A percentile compares a stretch with the other conserved stretches of the same genome.
phyloP scores from a whole-genome alignment of 768 basidiomycete species.

The Agaricus subrufescens region DNA sequence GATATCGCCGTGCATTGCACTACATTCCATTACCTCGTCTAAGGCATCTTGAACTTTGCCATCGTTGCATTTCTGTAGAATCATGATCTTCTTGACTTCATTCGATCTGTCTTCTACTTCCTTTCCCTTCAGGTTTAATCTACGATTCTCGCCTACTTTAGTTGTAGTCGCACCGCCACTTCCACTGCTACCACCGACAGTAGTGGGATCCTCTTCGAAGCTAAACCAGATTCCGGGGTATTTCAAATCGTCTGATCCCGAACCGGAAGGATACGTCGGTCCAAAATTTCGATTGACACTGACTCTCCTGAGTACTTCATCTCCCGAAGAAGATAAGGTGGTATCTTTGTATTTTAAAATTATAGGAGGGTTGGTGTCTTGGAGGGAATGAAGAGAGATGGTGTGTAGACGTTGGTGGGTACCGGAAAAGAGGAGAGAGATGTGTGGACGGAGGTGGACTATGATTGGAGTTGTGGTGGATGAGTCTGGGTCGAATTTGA shows the following conservation, averaged over 20 bases:
- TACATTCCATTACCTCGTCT: conserved; percentile 63
- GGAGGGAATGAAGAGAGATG: conserved; percentile 66
- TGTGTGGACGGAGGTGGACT: conserved; percentile 73
- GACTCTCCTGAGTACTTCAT: conserved; percentile 51
- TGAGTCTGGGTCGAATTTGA: conserved; percentile 76
- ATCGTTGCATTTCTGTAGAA: conserved; percentile 63
- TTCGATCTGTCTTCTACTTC: conserved; percentile 61
- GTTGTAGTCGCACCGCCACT: not conserved
- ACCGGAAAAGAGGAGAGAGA: conserved; percentile 83
- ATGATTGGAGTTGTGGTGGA: conserved; percentile 70
- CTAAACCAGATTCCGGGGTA: conserved; percentile 85
- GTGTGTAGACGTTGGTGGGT: conserved; percentile 76
- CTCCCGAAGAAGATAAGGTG: conserved; percentile 55
- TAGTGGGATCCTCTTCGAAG: conserved; percentile 62
- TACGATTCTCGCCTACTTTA: conserved; percentile 24
- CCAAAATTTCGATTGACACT: conserved; percentile 73
- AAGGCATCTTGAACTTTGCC: conserved; percentile 60
- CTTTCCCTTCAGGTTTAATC: conserved; percentile 34
- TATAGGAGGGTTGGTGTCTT: conserved; percentile 62
- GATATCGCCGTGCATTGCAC: conserved; percentile 70
- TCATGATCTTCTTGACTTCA: conserved; percentile 71
- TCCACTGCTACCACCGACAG: conserved; percentile 19
- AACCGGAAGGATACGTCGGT: conserved; percentile 64
- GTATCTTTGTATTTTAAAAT: conserved; percentile 64
- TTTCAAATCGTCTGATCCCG: conserved; percentile 52